Evolutionary conservation across 345 rosid species (phyloP).

Genomic region (Eucalyptus pauciflora): DNA sequence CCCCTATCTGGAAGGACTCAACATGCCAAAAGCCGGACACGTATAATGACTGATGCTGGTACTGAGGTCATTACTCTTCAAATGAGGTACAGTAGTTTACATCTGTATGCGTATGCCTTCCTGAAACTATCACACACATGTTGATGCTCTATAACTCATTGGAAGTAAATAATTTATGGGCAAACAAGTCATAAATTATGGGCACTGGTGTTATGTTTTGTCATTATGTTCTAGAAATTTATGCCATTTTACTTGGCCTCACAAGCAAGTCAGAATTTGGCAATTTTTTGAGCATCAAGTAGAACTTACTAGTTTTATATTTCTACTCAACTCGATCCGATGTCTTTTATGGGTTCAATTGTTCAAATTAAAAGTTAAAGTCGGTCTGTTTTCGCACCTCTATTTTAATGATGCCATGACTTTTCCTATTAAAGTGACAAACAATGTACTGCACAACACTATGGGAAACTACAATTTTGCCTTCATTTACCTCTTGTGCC

Average conservation of each 20-base stretch:
- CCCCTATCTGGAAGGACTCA: constrained; percentile 36
- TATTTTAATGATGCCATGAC: not conserved
- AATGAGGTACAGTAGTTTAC: constrained; percentile 56
- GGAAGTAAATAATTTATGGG: not conserved
- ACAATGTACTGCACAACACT: not conserved
- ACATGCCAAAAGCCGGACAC: constrained; percentile 27
- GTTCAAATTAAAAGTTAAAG: not conserved
- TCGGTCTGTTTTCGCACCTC: not conserved
- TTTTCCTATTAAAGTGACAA: not conserved
- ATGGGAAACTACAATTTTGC: not conserved
- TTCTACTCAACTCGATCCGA: not conserved
- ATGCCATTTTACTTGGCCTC: not conserved
- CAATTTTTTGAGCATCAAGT: not conserved
- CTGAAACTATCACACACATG: not conserved
- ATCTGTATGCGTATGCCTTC: not conserved
- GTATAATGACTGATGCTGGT: constrained; percentile 36
- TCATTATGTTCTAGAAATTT: not conserved
- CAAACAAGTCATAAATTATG: not conserved
- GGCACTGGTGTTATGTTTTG: not conserved
- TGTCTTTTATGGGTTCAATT: not conserved
- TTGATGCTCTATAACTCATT: not conserved
- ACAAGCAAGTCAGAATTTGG: not conserved
- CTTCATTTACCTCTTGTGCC: not conserved
- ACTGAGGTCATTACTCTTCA: constrained; percentile 65
- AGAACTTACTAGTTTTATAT: not conserved